phyloP scores from a whole-genome alignment of 192 early-diverging fungal species.

The Coemansia sp. region DNA sequence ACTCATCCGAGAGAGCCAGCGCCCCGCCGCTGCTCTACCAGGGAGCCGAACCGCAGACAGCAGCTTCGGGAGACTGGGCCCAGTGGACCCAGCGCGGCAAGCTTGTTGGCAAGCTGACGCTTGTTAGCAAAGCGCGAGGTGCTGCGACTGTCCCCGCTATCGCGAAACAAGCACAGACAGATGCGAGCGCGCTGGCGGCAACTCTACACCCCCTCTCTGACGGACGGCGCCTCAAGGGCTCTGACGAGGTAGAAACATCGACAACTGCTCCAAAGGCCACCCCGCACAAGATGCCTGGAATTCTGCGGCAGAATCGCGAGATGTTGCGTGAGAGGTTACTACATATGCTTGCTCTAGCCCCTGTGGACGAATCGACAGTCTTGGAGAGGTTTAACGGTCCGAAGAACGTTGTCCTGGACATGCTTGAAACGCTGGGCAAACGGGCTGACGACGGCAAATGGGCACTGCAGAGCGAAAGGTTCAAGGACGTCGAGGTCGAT shows the following conservation, averaged over 20 bases:
- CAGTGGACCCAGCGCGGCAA: slow-evolving; percentile 39
- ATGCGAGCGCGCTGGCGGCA: not conserved
- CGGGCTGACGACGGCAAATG: slow-evolving; percentile 30
- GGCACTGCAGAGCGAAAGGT: slow-evolving; percentile 52
- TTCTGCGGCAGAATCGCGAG: slow-evolving; percentile 42
- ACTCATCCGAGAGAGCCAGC: slow-evolving; percentile 32
- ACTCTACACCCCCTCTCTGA: not conserved
- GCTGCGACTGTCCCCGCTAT: not conserved
- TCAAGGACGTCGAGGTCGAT: slow-evolving; percentile 54
- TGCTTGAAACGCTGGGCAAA: slow-evolving; percentile 19
- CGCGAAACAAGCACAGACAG: not conserved
- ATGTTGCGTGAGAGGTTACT: slow-evolving; percentile 34
- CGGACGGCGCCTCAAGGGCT: not conserved
- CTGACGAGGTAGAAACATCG: not conserved
- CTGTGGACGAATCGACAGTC: slow-evolving; percentile 17
- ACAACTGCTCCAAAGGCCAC: slow-evolving; percentile 6
- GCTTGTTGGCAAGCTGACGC: slow-evolving; percentile 39
- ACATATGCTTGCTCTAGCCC: slow-evolving; percentile 32
- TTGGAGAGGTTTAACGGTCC: slow-evolving; percentile 25
- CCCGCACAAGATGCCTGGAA: slow-evolving; percentile 52
- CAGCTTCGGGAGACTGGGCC: slow-evolving; percentile 22
- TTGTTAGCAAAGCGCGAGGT: slow-evolving; percentile 6
- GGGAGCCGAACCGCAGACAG: slow-evolving; percentile 16
- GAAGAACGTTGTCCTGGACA: slow-evolving; percentile 17
- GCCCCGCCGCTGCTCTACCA: slow-evolving; percentile 41